Base-by-base conservation (phyloP, 768 basidiomycete genomes). In the Boletus edulis region DNA sequence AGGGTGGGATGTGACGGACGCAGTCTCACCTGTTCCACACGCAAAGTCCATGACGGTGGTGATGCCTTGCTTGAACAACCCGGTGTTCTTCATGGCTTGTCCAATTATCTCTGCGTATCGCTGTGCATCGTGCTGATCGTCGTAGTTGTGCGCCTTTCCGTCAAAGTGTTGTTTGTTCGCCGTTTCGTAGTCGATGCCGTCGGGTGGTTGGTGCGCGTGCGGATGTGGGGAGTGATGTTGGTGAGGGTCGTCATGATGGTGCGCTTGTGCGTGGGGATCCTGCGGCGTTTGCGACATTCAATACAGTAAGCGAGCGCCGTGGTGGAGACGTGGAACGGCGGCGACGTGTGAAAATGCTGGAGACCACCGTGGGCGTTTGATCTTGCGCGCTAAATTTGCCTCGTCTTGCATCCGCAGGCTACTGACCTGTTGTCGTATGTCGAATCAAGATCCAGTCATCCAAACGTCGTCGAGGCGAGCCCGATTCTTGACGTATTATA, bases 11-110 rank as follows among this genome's bases (percentile, higher is more conserved):
- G 34, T 14, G 34, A 14, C 34, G 34, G 27, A 29, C 27, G 8
- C 27, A 35, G 35, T 62, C 72, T 37, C 54, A 85, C 86, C 89
- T 56, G 81, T 81, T 13, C 88, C 87, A 65, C 89, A 91, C 5
- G 89, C 89, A 62, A 80, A 91, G 60, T 91, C 89, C 78, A 91
- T 74, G 17, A 86, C 74, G 7, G 69, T 73, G 6, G 88, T 89
- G 7, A 60, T 62, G 29, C 81, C 76, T 42, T 80, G 79, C 50
- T 83, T 73, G 60, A 91, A 85, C 0, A 72, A 57, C 57, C 79
- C 81, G 3, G 59, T 61, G 37, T 65, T 46, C n/a, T 57, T 42
- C 54, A 79, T 73, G 2, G 65, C 68, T 15, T 46, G 50, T 0
- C 64, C 68, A 17, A 69, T 52, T 17, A 56, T 55, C 35, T 60